Percentiles rank a stretch among this genome's conserved stretches.
Conservation (phyloP, 495 filamentous ascomycete species). For the Penicillium salamii region DNA sequence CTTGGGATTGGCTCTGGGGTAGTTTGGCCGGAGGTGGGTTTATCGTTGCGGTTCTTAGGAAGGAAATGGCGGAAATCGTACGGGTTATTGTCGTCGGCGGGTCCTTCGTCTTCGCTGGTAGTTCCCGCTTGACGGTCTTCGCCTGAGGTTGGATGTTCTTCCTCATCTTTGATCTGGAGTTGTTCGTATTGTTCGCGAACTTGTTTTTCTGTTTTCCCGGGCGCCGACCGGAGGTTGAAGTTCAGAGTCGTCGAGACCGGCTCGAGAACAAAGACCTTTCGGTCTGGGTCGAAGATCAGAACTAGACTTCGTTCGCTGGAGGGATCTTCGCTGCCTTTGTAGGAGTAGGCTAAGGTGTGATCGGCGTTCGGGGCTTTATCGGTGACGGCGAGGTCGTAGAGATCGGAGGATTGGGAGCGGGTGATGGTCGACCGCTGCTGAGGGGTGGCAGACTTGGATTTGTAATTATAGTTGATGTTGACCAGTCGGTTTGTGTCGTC, state of each 20-base stretch:
- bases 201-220: constrained; percentile 44
- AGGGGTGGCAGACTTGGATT: constrained; percentile 44
- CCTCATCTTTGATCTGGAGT: constrained; percentile 40
- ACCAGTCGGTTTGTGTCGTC: constrained; percentile 27
- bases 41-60: constrained; percentile 34
- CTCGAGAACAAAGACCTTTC: constrained; percentile 51
- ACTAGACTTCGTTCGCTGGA: constrained; percentile 41
- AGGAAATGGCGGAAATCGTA: constrained; percentile 61
- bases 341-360: constrained; percentile 44
- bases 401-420: constrained; percentile 33
- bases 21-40: constrained; percentile 32
- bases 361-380: constrained; percentile 46
- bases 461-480: constrained; percentile 54
- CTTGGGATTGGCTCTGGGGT: constrained; percentile 41
- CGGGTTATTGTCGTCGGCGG: constrained; percentile 52
- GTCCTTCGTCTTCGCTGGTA: constrained; percentile 41
- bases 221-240: constrained; percentile 55
- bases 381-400: constrained; percentile 49
- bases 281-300: constrained; percentile 50
- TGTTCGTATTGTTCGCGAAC: constrained; percentile 46
- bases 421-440: constrained; percentile 42
- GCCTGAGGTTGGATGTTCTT: constrained; percentile 33
- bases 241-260: constrained; percentile 49
- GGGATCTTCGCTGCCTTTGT: constrained; percentile 50
- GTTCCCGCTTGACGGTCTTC: constrained; percentile 41